Base-by-base conservation (phyloP, 1,139 yeast species). In the Magnusiomyces fungicola region DNA sequence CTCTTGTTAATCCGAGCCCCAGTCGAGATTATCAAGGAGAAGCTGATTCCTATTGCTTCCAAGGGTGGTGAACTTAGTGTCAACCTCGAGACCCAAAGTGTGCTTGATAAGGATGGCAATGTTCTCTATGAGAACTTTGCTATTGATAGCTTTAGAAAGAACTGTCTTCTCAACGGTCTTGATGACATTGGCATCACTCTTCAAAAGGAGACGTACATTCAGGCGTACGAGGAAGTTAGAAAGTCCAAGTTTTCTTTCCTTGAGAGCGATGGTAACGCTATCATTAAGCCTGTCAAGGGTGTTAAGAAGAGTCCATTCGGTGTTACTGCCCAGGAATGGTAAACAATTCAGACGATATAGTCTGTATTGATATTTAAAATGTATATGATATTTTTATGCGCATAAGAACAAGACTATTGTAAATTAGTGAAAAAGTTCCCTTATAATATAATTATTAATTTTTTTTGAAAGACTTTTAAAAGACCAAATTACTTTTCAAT, bases 141-240 rank as follows among this genome's bases (percentile, higher is more conserved):
- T 2, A 80, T 92, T 53, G 97, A 90, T 69, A 77, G 74, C 42
- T 92, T 89, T 77, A 83, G 97, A 75, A 90, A 90, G 72, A 95
- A 89, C 69, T 92, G 97, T 67, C 77, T 92, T 61, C 74, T 90
- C 53, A 88, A 92, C 59, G 98, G 98, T 54, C 80, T 92, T 55
- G 98, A 92, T 66, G 98, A 92, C 67, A 92, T 92, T 69, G 97
- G 97, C 41, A 79, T 92, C 63, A 92, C 98, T 48, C 73, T 92
- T 63, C 94, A 89, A 69, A 89, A 89, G 72, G 96, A 87, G 70
- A 79, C 79, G 50, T 79, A 65, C 67, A 92, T 92, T 58, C 54
- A 68, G 51, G 75, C 80, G 59, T 92, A 81, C 64, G 98, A 92
- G 73, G 76, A 70, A 32, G 69, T 71, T 56, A 86, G 98, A 75